Base-by-base conservation (phyloP, 1,284 basidiomycete species). In the Ceratobasidium sp. region DNA sequence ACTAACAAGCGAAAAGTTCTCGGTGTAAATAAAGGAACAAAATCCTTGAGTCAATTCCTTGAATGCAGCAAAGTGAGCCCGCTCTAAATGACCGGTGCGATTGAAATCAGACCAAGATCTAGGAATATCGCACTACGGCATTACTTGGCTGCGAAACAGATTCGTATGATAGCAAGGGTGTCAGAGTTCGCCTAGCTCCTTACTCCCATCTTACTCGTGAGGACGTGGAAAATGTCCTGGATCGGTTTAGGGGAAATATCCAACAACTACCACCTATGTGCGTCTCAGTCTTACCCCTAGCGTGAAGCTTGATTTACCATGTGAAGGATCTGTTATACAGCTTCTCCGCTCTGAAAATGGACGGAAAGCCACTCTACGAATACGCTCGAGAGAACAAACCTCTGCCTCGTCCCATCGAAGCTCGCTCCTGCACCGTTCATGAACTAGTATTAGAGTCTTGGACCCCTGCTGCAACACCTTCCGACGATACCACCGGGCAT, bases 281-380 rank as follows among this genome's bases (percentile, higher is more conserved):
- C 77, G 93, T 84, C 27, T 19, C 3, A 17, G 60, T 41, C 36
- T 11, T 11, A 11, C 36, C 11, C 36, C 36, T 41, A 41, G 36
- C 67, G 31, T 76, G 72, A 41, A 76, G 64, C 50, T 72, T 74
- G 78, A n/a, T 69, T 69, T 44, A 74, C 45, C 73, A 31, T 33
- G 45, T 11, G 6, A 41, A 41, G 36, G 11, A 4, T 41, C 11
- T 41, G 36, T 41, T 11, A 57, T 50, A 33, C 75, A 98, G 96
- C 81, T 99, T 97, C 84, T 99, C 97, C 14, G 98, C 98, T 0
- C 86, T 99, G 53, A 97, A 98, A 83, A 99, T 99, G 95, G 96
- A 99, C 79, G 98, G 98, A 1, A 96, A 90, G 83, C 94, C 95
- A 1, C 83, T 99, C 36, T 97, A 99, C 82, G 97, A 99, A 80